Conservation (phyloP, 2,329 filamentous ascomycete species). For the Scedosporium aurantiacum region DNA sequence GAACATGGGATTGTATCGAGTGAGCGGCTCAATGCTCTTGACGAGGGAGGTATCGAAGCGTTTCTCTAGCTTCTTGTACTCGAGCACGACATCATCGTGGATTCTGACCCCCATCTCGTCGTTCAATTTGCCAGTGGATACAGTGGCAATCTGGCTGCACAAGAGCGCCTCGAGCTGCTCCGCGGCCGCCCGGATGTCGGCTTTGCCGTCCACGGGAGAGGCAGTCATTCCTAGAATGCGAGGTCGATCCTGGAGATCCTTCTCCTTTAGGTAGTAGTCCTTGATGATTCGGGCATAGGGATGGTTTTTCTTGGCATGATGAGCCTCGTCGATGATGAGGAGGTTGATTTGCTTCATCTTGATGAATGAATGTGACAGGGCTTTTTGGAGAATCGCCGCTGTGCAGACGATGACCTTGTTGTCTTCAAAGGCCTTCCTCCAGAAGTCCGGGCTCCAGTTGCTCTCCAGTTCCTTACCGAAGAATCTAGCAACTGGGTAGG, state of each 20-base stretch:
- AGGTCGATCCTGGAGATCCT: slow-evolving; percentile 41
- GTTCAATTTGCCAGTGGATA: slow-evolving; percentile 26
- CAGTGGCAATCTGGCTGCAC: slow-evolving; percentile 74
- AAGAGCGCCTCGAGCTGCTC: slow-evolving; percentile 65
- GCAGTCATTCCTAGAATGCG: slow-evolving; percentile 94
- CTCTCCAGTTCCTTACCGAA: slow-evolving; percentile 56
- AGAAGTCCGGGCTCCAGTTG: slow-evolving; percentile 32
- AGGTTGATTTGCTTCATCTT: slow-evolving; percentile 76
- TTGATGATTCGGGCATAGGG: slow-evolving; percentile 84
- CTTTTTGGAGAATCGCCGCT: slow-evolving; percentile 72
- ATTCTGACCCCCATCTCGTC: slow-evolving; percentile 14
- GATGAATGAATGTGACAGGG: slow-evolving; percentile 68
- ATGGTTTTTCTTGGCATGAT: slow-evolving; percentile 91
- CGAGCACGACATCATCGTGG: slow-evolving; percentile 38
- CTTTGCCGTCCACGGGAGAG: slow-evolving; percentile 78
- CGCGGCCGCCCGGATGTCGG: slow-evolving; percentile 60
- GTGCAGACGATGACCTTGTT: slow-evolving; percentile 89
- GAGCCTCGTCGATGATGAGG: slow-evolving; percentile 89
- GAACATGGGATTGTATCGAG: slow-evolving; percentile 35
- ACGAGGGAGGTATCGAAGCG: slow-evolving; percentile 57
- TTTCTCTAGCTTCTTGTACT: slow-evolving; percentile 31
- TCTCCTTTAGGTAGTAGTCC: slow-evolving; percentile 59
- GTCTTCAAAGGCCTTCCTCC: slow-evolving; percentile 40
- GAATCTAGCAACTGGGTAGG: slow-evolving; percentile 61
- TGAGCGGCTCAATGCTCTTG: slow-evolving; percentile 35